A percentile compares a stretch with the other conserved stretches of the same genome.
Conservation (phyloP, 495 filamentous ascomycete genomes). For the Xylaria palmicola region DNA sequence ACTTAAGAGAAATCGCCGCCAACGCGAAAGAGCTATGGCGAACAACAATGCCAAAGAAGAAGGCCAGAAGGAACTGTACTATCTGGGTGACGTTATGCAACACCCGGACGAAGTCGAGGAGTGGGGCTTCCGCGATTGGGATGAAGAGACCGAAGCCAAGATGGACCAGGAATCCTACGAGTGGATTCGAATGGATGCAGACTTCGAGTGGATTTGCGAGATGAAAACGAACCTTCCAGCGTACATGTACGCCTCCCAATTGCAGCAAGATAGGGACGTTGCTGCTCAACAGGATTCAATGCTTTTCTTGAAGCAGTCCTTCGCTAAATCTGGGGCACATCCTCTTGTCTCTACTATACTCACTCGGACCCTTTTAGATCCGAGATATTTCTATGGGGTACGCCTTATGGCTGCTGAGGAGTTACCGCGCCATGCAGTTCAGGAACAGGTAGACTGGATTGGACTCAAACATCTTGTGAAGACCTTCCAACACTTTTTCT, state of each 20-base stretch:
- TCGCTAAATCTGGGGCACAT: conserved; percentile 48
- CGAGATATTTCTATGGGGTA: conserved; percentile 89
- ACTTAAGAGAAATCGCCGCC: conserved; percentile 84
- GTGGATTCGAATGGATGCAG: conserved; percentile 96
- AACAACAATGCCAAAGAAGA: conserved; percentile 59
- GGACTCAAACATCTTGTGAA: conserved; percentile 81
- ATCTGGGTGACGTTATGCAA: conserved; percentile 86
- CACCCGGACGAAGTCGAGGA: conserved; percentile 75
- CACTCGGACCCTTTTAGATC: conserved; percentile 83
- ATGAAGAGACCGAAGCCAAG: conserved; percentile 73
- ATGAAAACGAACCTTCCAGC: conserved; percentile 71
- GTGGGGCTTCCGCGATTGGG: conserved; percentile 88
- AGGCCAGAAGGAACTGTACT: conserved; percentile 84
- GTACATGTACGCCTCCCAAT: conserved; percentile 96
- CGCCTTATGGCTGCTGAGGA: conserved; percentile 75
- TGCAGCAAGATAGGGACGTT: conserved; percentile 96
- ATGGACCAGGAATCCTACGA: conserved; percentile 98
- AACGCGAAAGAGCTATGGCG: conserved; percentile 74
- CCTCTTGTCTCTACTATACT: conserved; percentile 82
- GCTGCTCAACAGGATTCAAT: conserved; percentile 84
- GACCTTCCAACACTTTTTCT: conserved; percentile 86
- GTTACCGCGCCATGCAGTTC: conserved; percentile 65
- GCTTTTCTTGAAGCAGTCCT: conserved; percentile 41
- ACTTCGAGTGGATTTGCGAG: conserved; percentile 96
- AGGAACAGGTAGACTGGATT: conserved; percentile 64